These are phyloP conservation scores for Cladophialophora bantiana DNA, from an alignment of 2,329 filamentous ascomycete species.

Conservation along the genomic window DNA sequence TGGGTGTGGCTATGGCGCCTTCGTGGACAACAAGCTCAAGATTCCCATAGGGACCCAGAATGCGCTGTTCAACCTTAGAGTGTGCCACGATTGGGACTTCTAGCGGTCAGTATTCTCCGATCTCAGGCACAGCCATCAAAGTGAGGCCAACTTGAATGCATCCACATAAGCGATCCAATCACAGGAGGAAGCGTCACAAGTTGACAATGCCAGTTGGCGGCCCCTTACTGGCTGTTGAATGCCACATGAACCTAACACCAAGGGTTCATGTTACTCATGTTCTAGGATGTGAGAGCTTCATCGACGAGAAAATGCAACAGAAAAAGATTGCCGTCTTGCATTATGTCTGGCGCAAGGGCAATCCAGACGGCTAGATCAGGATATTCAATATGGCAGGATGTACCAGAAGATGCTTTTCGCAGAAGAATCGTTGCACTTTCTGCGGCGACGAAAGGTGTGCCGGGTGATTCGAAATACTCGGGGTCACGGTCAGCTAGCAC, in stretches of 20 bases:
- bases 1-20: too few relatives aligned
- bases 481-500: not conserved
- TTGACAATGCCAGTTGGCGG: not conserved
- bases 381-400: slow-evolving; percentile 35
- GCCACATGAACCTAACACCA: not conserved
- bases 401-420: slow-evolving; percentile 33
- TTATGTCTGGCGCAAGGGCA: not conserved
- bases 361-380: slow-evolving; percentile 26
- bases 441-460: slow-evolving; percentile 23
- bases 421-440: slow-evolving; percentile 33
- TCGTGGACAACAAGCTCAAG: too few relatives aligned
- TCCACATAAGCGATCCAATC: slow-evolving; percentile 3
- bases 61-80: not conserved
- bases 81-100: not conserved
- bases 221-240: not conserved
- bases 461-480: slow-evolving; percentile 14
- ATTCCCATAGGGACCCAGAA: too few relatives aligned
- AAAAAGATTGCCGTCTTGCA: not conserved
- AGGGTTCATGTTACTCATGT: not conserved
- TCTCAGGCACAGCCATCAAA: not conserved
- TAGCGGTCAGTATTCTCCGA: not conserved
- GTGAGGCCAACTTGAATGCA: not conserved
- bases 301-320: not conserved
- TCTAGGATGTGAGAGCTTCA: not conserved
- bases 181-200: not conserved